phyloP scores from a whole-genome alignment of 441 rosid species.

The Pelargonium hybrid region DNA sequence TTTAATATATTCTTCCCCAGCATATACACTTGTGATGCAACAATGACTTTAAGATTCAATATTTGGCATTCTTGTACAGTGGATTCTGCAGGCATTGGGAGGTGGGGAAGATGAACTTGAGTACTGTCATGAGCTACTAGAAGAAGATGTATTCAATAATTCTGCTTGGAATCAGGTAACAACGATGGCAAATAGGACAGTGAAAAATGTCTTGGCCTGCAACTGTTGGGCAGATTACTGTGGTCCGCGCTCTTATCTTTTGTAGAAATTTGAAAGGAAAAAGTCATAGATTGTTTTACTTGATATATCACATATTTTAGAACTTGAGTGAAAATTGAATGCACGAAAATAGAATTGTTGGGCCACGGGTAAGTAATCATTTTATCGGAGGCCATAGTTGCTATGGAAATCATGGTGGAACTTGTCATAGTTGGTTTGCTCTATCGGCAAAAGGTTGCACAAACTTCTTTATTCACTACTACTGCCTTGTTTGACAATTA shows the following conservation, averaged over 20 bases:
- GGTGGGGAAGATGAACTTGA: constrained; percentile 90
- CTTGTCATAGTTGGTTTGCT: neutral
- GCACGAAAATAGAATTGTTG: neutral
- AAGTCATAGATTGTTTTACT: neutral
- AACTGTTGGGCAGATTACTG: neutral
- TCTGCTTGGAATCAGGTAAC: constrained; percentile 96
- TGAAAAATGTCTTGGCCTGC: neutral
- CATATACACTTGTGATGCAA: neutral
- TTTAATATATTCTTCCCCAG: neutral
- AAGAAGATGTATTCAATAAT: constrained; percentile 76
- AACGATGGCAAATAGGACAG: neutral
- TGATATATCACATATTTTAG: neutral
- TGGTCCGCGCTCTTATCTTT: too few species aligned
- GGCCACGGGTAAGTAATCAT: neutral
- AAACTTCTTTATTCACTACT: neutral
- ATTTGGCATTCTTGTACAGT: constrained; percentile 31
- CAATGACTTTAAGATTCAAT: neutral
- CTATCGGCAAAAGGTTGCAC: neutral
- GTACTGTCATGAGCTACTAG: constrained; percentile 62
- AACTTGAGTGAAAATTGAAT: neutral
- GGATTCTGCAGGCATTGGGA: constrained; percentile 71
- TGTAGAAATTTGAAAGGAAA: neutral
- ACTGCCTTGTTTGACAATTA: too few species aligned
- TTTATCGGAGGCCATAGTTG: neutral
- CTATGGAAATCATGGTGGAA: neutral